A percentile compares a stretch with the other conserved stretches of the same genome.
Conservation (phyloP, 345 rosid species). For the Murraya paniculata region DNA sequence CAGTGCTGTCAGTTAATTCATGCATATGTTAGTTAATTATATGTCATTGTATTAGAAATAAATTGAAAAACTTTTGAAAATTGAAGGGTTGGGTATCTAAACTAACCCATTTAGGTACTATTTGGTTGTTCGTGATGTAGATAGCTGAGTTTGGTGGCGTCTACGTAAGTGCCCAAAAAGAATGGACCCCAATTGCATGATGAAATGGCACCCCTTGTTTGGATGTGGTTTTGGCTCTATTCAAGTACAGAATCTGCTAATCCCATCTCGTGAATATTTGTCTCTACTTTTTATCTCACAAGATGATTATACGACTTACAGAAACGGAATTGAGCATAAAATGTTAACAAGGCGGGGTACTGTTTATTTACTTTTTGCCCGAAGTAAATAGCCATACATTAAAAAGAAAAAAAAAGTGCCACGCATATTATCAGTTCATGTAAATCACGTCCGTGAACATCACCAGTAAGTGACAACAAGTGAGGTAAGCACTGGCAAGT, state of each 20-base stretch:
- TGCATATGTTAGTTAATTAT: neutral
- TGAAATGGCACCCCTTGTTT: neutral
- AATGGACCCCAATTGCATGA: neutral
- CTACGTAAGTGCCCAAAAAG: neutral
- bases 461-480: no score
- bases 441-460: no score
- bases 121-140: neutral
- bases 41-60: neutral
- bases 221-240: neutral
- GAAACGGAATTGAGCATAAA: neutral
- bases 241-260: neutral
- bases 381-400: no score
- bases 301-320: neutral
- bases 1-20: neutral
- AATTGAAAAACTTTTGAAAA: no score
- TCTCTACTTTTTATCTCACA: neutral
- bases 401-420: no score
- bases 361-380: neutral
- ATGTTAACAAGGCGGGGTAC: neutral
- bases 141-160: neutral
- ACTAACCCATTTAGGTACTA: neutral
- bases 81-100: neutral
- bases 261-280: constrained; percentile 2
- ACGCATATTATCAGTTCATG: no score
- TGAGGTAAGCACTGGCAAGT: no score